These are phyloP conservation scores for Stephania cephalantha DNA, from an alignment of 164 flowering plant species.

Conservation along the genomic window DNA sequence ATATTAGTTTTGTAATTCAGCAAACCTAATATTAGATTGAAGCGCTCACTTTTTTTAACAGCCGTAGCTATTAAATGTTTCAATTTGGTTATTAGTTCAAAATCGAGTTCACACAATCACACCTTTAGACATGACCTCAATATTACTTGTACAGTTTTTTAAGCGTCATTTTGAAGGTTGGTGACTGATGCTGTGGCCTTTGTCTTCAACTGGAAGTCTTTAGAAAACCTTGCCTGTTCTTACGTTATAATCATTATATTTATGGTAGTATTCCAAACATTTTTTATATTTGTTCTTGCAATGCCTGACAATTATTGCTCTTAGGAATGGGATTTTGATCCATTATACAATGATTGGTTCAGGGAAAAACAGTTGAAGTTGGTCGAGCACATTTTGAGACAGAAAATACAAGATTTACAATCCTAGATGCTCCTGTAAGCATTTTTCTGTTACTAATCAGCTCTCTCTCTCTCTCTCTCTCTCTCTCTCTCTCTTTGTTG, in stretches of 20 bases:
- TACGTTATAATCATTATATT: not conserved
- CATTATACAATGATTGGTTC: slow-evolving; percentile 18
- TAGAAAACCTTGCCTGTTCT: not conserved
- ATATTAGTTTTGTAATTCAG: no score
- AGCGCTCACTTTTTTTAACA: no score
- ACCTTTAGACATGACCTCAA: no score
- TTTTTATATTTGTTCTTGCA: not conserved
- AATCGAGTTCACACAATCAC: no score
- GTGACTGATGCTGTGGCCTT: not conserved
- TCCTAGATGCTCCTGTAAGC: slow-evolving; percentile 95
- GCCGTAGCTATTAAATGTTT: no score
- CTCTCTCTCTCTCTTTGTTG: no score
- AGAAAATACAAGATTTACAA: slow-evolving; percentile 82
- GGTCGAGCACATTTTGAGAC: slow-evolving; percentile 99
- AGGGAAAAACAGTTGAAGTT: slow-evolving; percentile 99
- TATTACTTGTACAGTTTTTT: no score
- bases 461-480: no score
- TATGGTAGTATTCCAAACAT: not conserved
- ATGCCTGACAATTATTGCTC: not conserved
- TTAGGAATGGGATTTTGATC: not conserved
- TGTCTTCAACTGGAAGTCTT: not conserved
- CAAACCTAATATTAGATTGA: no score
- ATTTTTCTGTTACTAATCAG: not conserved
- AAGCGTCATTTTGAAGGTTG: no score
- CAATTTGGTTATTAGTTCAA: no score